phyloP scores from a whole-genome alignment of 257 asterid species.

The Fraxinus cuspidata region DNA sequence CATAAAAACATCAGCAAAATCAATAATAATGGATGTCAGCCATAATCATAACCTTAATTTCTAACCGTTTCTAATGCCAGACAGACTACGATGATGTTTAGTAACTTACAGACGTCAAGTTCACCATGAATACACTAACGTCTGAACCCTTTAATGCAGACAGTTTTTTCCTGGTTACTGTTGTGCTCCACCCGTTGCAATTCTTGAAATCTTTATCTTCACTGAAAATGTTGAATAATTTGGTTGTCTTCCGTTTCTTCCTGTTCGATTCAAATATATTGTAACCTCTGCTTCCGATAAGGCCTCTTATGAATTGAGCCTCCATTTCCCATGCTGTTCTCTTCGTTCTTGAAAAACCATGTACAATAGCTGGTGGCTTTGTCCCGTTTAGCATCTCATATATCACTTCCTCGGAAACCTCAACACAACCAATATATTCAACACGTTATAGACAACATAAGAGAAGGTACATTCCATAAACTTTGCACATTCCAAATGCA shows the following conservation, averaged over 20 bases:
- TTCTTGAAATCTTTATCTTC: slow-evolving; percentile 75
- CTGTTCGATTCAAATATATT: slow-evolving; percentile 38
- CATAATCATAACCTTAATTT: background rate
- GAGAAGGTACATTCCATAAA: background rate
- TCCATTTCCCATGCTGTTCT: slow-evolving; percentile 36
- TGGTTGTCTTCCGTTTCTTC: slow-evolving; percentile 31
- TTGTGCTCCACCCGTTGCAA: slow-evolving; percentile 86
- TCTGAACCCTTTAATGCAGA: slow-evolving; percentile 45
- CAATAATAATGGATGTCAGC: background rate
- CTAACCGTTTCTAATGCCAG: too few species aligned
- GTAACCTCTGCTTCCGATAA: slow-evolving; percentile 35
- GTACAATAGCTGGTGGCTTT: slow-evolving; percentile 56
- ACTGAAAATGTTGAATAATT: slow-evolving; percentile 53
- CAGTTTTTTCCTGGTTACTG: slow-evolving; percentile 52
- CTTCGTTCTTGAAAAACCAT: slow-evolving; percentile 35
- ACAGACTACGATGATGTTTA: background rate
- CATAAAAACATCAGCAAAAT: slow-evolving; percentile 13
- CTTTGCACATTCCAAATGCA: background rate
- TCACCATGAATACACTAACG: slow-evolving; percentile 76
- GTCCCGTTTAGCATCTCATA: slow-evolving; percentile 50
- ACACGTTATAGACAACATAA: background rate
- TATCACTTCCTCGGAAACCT: slow-evolving; percentile 61
- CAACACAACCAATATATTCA: slow-evolving; percentile 6
- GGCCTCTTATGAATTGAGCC: slow-evolving; percentile 30
- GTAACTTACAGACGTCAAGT: slow-evolving; percentile 63